Evolutionary conservation across 106 monocot genomes (phyloP), one percentile per base, ranked within the genome.

Genomic region (Chionographis japonica): DNA sequence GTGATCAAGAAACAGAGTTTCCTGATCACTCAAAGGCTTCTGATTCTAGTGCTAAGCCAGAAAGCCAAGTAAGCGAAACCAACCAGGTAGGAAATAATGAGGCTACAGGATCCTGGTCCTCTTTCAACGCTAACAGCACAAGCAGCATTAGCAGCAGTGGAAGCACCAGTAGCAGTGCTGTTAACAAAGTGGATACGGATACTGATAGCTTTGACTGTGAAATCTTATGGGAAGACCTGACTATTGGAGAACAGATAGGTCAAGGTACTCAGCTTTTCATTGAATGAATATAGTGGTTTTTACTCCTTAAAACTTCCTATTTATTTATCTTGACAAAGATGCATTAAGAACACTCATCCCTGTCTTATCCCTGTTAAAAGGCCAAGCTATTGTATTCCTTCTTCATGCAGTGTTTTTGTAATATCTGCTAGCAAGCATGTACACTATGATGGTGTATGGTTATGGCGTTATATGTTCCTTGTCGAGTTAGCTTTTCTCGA

Each of bases 141-240:
- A 87, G 89, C 67, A 98, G 97, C 77, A 64, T 87, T 41, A 92
- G 97, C 71, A 92, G 97, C 80, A 81, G 66, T 68, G 97, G 89
- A 60, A 98, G 97, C 71, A 85, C 82, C 12, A 85, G 72, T 54
- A 83, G 89, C 55, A 87, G 78, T 72, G 83, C 79, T 40, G 49
- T 87, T 52, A 72, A 92, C 52, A 98, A 90, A 74, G 69, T 83
- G 63, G 97, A 98, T 72, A 19, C 66, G 56, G 92, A 98, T 50
- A 69, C 76, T 13, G 97, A 98, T 55, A 83, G 89, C 76, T 83
- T 92, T 61, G 97, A 98, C 64, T 92, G 78, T 83, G 97, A 98
- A 55, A 92, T 98, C 63, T 70, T 85, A 63, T 98, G 97, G 97
- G 97, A 98, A 67, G 97, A 98, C 61, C 72, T 98, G n/a, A 87